Conservation (phyloP, 192 early-diverging fungal genomes). For the Chytriomyces sp. region DNA sequence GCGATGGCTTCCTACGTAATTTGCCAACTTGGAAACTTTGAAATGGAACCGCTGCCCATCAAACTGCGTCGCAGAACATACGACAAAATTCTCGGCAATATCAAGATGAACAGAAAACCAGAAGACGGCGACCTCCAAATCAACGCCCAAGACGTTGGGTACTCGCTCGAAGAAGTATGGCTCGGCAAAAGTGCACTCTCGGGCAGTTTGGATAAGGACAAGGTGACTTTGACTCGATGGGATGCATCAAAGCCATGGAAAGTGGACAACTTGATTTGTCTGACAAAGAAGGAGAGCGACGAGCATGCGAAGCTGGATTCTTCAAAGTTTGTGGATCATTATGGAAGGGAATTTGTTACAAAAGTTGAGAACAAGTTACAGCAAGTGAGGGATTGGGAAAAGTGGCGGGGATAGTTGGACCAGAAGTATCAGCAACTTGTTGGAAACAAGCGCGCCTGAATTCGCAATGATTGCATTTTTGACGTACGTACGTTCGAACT, state of each 20-base stretch:
- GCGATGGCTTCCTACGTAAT: constrained; percentile 88
- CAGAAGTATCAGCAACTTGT: too few species aligned
- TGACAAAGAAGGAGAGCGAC: constrained; percentile 82
- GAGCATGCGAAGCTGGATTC: constrained; percentile 59
- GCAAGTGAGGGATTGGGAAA: constrained; percentile 45
- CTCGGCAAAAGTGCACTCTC: constrained; percentile 76
- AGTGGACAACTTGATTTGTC: constrained; percentile 78
- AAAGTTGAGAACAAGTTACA: constrained; percentile 55
- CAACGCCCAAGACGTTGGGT: constrained; percentile 76
- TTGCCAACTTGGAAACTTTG: constrained; percentile 51
- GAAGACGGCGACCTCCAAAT: constrained; percentile 40
- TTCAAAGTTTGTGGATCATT: constrained; percentile 54
- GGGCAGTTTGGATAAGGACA: constrained; percentile 66
- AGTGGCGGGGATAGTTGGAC: constrained; percentile 27
- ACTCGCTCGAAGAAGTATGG: constrained; percentile 79
- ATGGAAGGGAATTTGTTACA: constrained; percentile 60
- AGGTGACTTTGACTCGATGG: constrained; percentile 81
- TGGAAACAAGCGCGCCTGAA: too few species aligned
- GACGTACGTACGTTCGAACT: too few species aligned
- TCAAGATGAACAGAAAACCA: constrained; percentile 64
- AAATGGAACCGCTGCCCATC: constrained; percentile 49
- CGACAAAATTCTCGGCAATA: constrained; percentile 72
- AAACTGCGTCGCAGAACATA: constrained; percentile 74
- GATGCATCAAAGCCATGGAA: constrained; percentile 65
- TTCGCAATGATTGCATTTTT: too few species aligned